Evolutionary conservation across 345 rosid genomes (phyloP).

Genomic region (Capsella bursapastoris): DNA sequence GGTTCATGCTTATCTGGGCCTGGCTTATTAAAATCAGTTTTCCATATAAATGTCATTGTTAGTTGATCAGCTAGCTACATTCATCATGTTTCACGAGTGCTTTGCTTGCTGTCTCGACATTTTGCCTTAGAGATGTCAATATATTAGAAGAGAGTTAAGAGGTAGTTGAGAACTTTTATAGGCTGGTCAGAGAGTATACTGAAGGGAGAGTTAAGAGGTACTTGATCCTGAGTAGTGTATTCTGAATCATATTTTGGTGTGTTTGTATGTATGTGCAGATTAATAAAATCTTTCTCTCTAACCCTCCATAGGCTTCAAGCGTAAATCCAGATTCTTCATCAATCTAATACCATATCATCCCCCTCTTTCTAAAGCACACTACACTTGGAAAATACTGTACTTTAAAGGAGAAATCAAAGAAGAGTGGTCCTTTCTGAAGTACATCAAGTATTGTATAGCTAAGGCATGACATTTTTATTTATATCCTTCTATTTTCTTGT

Average conservation of each 20-base stretch:
- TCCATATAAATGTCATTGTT: slow-evolving; percentile 21
- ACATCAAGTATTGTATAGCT: slow-evolving; percentile 37
- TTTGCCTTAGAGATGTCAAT: slow-evolving; percentile 7
- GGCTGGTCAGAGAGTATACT: slow-evolving; percentile 9
- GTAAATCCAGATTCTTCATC: slow-evolving; percentile 33
- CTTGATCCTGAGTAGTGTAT: slow-evolving; percentile 20
- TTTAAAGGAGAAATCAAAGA: slow-evolving; percentile 36
- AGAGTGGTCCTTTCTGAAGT: slow-evolving; percentile 38
- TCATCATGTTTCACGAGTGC: slow-evolving; percentile 11
- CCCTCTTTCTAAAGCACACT: slow-evolving; percentile 20
- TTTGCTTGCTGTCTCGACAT: slow-evolving; percentile 17
- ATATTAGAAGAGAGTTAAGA: slow-evolving; percentile 11
- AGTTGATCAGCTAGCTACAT: slow-evolving; percentile 27
- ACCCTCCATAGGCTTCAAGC: slow-evolving; percentile 17
- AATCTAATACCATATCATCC: slow-evolving; percentile 5
- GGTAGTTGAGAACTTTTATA: slow-evolving; percentile 29
- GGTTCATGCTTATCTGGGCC: slow-evolving; percentile 28
- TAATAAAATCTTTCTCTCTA: slow-evolving; percentile 21
- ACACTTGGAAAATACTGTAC: slow-evolving; percentile 31
- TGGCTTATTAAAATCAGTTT: no score
- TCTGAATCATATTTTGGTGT: slow-evolving; percentile 21
- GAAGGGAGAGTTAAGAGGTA: slow-evolving; percentile 11
- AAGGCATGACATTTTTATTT: not conserved
- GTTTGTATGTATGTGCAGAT: slow-evolving; percentile 5
- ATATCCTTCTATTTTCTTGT: not conserved